phyloP scores from a whole-genome alignment of 2,329 filamentous ascomycete species.

The Exophiala aquamarina region DNA sequence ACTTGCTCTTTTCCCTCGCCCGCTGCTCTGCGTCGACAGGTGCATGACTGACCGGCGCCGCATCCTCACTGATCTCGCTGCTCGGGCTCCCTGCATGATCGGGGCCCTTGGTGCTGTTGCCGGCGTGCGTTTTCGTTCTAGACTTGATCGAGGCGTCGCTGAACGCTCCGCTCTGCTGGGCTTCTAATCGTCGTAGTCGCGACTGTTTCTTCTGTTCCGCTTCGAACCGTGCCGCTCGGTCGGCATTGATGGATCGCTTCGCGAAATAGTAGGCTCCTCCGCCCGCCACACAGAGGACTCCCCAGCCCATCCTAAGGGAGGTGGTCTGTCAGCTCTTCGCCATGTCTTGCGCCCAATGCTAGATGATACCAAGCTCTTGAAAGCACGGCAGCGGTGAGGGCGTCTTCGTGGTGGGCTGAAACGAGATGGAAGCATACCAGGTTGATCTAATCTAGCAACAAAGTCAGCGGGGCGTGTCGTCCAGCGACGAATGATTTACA shows the following conservation, averaged over 20 bases:
- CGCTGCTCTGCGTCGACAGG: slow-evolving; percentile 68
- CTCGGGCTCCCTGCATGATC: slow-evolving; percentile 65
- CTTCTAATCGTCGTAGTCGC: slow-evolving; percentile 37
- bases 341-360: too few relatives aligned
- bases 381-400: too few relatives aligned
- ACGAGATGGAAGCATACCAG: slow-evolving; percentile 45
- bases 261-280: slow-evolving; percentile 94
- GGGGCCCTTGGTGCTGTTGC: slow-evolving; percentile 36
- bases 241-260: slow-evolving; percentile 89
- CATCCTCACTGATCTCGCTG: slow-evolving; percentile 71
- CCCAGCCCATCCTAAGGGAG: slow-evolving; percentile 78
- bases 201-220: slow-evolving; percentile 64
- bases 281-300: slow-evolving; percentile 80
- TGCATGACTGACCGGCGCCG: slow-evolving; percentile 81
- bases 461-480: too few relatives aligned
- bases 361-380: too few relatives aligned
- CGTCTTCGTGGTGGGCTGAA: too few relatives aligned
- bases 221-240: slow-evolving; percentile 71
- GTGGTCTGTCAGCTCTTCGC: neutral
- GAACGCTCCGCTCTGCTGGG: slow-evolving; percentile 30
- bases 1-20: slow-evolving; percentile 80
- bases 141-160: slow-evolving; percentile 14
- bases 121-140: slow-evolving; percentile 26
- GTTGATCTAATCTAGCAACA: slow-evolving; percentile 61
- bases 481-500: too few relatives aligned